Base-by-base conservation (phyloP, 192 early-diverging fungal species). In the Irineochytrium annulatum region DNA sequence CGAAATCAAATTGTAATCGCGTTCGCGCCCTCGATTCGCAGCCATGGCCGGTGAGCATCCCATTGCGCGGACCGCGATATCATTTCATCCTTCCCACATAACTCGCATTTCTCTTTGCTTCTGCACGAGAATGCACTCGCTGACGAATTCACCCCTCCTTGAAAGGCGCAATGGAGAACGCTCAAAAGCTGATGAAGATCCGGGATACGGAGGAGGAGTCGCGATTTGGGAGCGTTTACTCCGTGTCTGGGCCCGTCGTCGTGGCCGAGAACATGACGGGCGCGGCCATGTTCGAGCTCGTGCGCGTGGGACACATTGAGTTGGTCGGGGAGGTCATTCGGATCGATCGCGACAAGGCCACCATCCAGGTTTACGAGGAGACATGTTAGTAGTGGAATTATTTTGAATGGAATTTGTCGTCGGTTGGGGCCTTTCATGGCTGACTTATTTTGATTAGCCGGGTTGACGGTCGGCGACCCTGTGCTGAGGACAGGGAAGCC, bases 311-410 rank as follows among this genome's bases (percentile, higher is more conserved):
- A 51, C 92, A 99, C 77, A 81, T 88, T 52, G 95, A 95, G 55
- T 80, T 99, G 52, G 93, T 99, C 37, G 97, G 97, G 65, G 97
- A 99, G 77, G 97, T 99, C 65, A 99, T 99, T 78, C 91, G 95
- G 78, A 91, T 99, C 64, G 97, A 99, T 39, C 87, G 91, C 59
- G 92, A 97, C 74, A 99, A 99, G 80, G 93, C 94, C n/a, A 98
- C 97, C 24, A 88, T 99, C 65, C 97, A 99, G 78, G 97, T 99
- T 22, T 99, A 99, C 81, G 97, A 99, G 65, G 97, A 99, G 72
- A 99, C 97, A 44, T 87, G 90, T 91, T n/a, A 41, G 37, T 41
- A 41, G 37, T 6, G 13, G 71, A 35, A 70, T 73, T 24, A 48
- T 22, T 4, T 19, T 24, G 26, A n/a, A 28, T 34, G 14, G 55